A percentile compares a stretch with the other conserved stretches of the same genome.
phyloP scores from a whole-genome alignment of 73 alveolate genomes.

The Uronychia binucleata region DNA sequence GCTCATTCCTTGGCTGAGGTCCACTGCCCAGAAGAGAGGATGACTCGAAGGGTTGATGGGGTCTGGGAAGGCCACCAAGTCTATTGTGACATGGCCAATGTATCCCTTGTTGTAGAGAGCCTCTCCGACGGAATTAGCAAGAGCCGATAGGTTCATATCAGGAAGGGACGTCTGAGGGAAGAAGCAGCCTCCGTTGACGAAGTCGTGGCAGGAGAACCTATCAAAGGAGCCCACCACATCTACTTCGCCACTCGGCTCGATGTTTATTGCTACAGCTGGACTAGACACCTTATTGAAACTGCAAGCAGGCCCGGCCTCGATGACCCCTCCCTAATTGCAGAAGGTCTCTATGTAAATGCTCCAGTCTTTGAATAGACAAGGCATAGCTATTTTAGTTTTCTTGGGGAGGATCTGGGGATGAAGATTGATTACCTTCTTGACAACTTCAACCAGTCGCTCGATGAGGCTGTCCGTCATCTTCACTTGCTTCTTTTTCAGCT shows the following conservation, averaged over 20 bases:
- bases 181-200: conserved; percentile 65
- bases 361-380: conserved; percentile 46
- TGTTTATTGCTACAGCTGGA: conserved; percentile 67
- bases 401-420: conserved; percentile 24
- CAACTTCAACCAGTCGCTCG: conserved; percentile 43
- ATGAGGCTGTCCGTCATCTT: conserved; percentile 36
- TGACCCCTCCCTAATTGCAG: conserved; percentile 53
- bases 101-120: conserved; percentile 61
- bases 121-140: conserved; percentile 51
- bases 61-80: conserved; percentile 66
- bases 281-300: conserved; percentile 38
- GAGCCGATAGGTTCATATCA: conserved; percentile 60
- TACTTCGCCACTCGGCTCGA: conserved; percentile 76
- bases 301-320: conserved; percentile 75
- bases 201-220: conserved; percentile 60
- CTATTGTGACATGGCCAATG: conserved; percentile 67
- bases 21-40: conserved; percentile 73
- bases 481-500: conserved; percentile 49
- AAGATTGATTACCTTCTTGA: conserved; percentile 55
- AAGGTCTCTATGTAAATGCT: conserved; percentile 46
- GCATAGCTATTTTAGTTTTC: conserved; percentile 43
- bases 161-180: conserved; percentile 70
- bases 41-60: conserved; percentile 55
- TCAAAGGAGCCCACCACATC: conserved; percentile 70
- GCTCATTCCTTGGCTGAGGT: conserved; percentile 43